Base-by-base conservation (phyloP, 192 early-diverging fungal species). In the Backusella macrospora region DNA sequence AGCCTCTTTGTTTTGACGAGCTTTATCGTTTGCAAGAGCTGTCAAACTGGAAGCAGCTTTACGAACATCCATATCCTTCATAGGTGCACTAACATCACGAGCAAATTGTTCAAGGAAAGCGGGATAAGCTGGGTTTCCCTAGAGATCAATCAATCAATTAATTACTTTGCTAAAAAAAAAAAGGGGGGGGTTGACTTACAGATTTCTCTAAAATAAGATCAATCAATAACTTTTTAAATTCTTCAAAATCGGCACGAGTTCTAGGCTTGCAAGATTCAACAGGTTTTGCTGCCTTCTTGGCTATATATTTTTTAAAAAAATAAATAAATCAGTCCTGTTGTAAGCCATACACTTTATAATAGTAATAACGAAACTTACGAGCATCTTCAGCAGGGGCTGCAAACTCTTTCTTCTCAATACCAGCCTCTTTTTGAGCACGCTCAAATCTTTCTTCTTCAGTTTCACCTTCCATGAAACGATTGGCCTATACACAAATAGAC, bases 21-120 rank as follows among this genome's bases (percentile, higher is more conserved):
- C 85, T 83, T 93, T 92, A 81, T 93, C 92, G 75, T 91, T 91
- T 52, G 90, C 92, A 65, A 93, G 77, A 7, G 86, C 84, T 4
- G 88, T 88, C 78, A 93, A 72, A 13, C 86, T 84, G 74, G 85
- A 88, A 15, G 90, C 68, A 45, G 85, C 75, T 74, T 90, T 91
- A 74, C 88, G 84, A 18, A 91, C 86, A 63, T 93, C 92, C 18
- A 83, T 75, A 65, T 92, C 91, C 77, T 83, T 86, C 49, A 89
- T 80, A 9, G 89, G 83, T 23, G 74, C 45, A 44, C 84, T 79
- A 42, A 93, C 75, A 48, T 92, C 90, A 62, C 90, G 89, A 52
- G 90, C 71, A 37, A 93, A 76, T 66, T 80, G 83, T 12, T 91
- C 87, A 70, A 93, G 62, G 72, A 93, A 93, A 7, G 71, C 75